Evolutionary conservation across 2,329 filamentous ascomycete genomes (phyloP).

Genomic region (Polytolypa hystricis): DNA sequence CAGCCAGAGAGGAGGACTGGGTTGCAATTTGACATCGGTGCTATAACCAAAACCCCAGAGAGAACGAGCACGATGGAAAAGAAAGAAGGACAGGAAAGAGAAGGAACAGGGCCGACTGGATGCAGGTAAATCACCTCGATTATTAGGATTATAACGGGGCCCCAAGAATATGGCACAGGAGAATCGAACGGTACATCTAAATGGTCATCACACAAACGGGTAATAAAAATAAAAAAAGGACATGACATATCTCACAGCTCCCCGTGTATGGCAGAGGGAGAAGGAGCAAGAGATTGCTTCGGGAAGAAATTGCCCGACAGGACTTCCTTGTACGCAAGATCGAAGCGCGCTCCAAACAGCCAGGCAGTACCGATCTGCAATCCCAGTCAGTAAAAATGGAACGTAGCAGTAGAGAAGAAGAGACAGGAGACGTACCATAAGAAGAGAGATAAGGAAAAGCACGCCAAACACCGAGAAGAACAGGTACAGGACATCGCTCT

Average conservation of each 20-base stretch:
- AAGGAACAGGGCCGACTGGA: no score
- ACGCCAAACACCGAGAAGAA: conserved; percentile 50
- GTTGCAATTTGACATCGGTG: conserved; percentile 99
- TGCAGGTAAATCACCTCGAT: no score
- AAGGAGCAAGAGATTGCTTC: conserved; percentile 21
- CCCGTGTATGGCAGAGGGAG: no score
- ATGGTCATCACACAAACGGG: conserved; percentile 5
- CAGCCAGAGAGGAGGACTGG: conserved; percentile 62
- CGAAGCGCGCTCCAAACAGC: conserved; percentile 72
- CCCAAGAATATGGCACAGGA: conserved; percentile 14
- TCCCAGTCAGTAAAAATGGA: neutral
- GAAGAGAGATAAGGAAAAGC: conserved; percentile 57
- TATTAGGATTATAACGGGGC: no score
- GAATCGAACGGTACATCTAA: conserved; percentile 10
- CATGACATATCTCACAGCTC: conserved; percentile 30
- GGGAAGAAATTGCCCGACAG: conserved; percentile 37
- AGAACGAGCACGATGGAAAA: no score
- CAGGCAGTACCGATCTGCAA: conserved; percentile 64
- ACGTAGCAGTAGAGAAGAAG: conserved; percentile 2
- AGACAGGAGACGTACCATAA: conserved; percentile 58
- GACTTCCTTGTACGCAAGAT: conserved; percentile 52
- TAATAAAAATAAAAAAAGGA: conserved; percentile 16
- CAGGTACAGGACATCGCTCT: conserved; percentile 7
- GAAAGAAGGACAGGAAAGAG: no score
- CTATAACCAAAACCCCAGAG: conserved; percentile 43